Conservation (phyloP, 371 early-diverging fungal species). For the Actinomucor elegans region DNA sequence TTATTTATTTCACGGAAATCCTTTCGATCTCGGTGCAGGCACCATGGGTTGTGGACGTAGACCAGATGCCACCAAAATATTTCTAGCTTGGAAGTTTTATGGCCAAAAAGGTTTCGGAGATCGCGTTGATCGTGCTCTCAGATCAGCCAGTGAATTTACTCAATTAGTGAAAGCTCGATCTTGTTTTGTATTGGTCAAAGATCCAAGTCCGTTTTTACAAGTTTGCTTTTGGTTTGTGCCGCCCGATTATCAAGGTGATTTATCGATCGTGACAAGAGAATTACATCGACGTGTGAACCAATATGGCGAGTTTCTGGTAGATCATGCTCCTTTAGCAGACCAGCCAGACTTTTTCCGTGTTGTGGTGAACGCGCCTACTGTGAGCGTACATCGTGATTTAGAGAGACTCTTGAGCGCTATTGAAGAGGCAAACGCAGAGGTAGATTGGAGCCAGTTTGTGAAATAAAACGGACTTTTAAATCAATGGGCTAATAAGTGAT, state of each 20-base stretch:
- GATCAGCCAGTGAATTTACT: slow-evolving; percentile 40
- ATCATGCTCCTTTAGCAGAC: slow-evolving; percentile 55
- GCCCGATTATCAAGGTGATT: slow-evolving; percentile 21
- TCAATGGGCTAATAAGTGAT: background rate
- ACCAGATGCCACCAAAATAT: slow-evolving; percentile 83
- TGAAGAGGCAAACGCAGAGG: slow-evolving; percentile 30
- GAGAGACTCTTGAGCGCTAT: slow-evolving; percentile 58
- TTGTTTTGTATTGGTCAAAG: slow-evolving; percentile 32
- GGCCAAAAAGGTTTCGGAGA: slow-evolving; percentile 55
- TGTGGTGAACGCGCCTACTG: slow-evolving; percentile 69
- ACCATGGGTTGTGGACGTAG: slow-evolving; percentile 86
- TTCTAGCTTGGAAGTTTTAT: slow-evolving; percentile 80
- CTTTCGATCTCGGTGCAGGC: slow-evolving; percentile 78
- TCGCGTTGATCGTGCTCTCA: slow-evolving; percentile 56
- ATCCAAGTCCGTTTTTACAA: slow-evolving; percentile 50
- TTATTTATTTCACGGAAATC: slow-evolving; percentile 77
- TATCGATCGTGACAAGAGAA: slow-evolving; percentile 49
- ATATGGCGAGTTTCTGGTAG: slow-evolving; percentile 61
- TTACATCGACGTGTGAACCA: slow-evolving; percentile 54
- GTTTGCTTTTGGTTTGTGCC: slow-evolving; percentile 77
- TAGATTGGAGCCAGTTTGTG: slow-evolving; percentile 29
- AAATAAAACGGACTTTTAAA: background rate
- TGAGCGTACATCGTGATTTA: slow-evolving; percentile 54
- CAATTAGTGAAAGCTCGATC: slow-evolving; percentile 22
- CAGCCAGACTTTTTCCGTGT: slow-evolving; percentile 72